phyloP scores from a whole-genome alignment of 2,329 filamentous ascomycete genomes.

The Phoma herbarum region DNA sequence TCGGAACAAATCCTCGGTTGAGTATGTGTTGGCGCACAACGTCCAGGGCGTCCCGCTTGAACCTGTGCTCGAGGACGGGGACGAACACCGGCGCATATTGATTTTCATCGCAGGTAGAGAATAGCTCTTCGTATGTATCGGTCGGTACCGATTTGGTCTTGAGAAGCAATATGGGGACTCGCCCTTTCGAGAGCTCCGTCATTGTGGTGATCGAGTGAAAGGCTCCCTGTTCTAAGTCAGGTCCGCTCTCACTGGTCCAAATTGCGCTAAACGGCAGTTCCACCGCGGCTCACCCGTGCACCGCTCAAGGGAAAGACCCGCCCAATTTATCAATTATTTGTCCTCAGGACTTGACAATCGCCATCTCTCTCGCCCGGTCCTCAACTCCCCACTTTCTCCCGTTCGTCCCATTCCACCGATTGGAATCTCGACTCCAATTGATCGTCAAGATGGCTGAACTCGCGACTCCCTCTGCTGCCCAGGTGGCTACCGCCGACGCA shows the following conservation, averaged over 20 bases:
- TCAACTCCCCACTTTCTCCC: conserved; percentile 18
- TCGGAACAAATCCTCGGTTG: conserved; percentile 51
- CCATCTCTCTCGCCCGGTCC: conserved; percentile 21
- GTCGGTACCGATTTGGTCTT: conserved; percentile 78
- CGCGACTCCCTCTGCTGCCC: conserved; percentile 49
- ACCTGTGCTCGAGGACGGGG: conserved; percentile 77
- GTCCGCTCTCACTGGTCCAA: conserved; percentile 14
- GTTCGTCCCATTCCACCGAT: conserved; percentile 26
- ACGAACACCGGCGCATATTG: conserved; percentile 74
- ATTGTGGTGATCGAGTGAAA: conserved; percentile 27
- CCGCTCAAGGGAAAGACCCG: conserved; percentile 25
- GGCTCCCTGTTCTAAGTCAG: conserved; percentile 6
- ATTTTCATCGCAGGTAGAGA: conserved; percentile 58
- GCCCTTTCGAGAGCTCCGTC: conserved; percentile 33
- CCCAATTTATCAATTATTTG: conserved; percentile 34
- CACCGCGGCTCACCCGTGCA: conserved; percentile 20
- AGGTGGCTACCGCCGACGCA: conserved; percentile 44
- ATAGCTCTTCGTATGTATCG: conserved; percentile 77
- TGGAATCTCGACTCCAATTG: conserved; percentile 30
- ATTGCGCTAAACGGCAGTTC: conserved; percentile 14
- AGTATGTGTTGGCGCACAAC: conserved; percentile 63
- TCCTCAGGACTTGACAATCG: conserved; percentile 22
- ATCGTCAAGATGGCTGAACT: conserved; percentile 48
- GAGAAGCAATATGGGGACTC: conserved; percentile 71
- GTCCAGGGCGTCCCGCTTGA: conserved; percentile 67